Evolutionary conservation across 2,329 filamentous ascomycete species (phyloP).

Genomic region (Neonectria sp.): DNA sequence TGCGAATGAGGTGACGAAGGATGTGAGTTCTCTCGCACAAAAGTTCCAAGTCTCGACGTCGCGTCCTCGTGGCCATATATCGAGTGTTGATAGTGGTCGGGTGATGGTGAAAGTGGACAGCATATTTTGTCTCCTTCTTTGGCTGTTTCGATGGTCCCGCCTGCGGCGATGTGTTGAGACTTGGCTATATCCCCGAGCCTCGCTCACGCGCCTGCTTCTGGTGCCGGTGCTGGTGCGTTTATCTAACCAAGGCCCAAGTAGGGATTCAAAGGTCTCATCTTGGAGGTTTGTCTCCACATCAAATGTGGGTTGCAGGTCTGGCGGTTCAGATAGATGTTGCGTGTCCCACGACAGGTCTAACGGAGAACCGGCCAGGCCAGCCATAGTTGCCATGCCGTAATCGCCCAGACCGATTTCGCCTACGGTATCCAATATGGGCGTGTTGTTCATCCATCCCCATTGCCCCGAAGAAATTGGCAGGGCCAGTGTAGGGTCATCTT

Average conservation of each 20-base stretch:
- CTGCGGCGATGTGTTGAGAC: not conserved
- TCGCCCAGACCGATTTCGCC: not conserved
- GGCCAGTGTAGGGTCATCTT: not conserved
- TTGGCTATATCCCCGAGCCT: not conserved
- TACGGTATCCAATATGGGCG: not conserved
- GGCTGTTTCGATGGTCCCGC: not conserved
- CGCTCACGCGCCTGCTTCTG: not conserved
- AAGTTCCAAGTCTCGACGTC: constrained; percentile 28
- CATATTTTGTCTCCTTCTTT: not conserved
- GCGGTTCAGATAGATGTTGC: not conserved
- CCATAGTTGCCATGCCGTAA: not conserved
- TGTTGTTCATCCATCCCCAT: not conserved
- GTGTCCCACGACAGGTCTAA: not conserved
- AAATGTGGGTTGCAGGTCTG: not conserved
- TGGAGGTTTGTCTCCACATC: not conserved
- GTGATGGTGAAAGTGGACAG: not conserved
- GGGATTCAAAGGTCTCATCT: not conserved
- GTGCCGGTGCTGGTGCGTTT: not conserved
- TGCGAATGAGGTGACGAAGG: constrained; percentile 19
- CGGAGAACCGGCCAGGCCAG: not conserved
- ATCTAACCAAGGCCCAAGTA: not conserved
- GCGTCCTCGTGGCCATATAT: constrained; percentile 25
- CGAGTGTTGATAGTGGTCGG: not conserved
- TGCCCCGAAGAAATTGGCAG: not conserved
- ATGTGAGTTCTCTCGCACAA: constrained; percentile 25